A percentile compares a stretch with the other conserved stretches of the same genome.
Conservation (phyloP, 352 stramenopile species). For the Phytopythium montanum region DNA sequence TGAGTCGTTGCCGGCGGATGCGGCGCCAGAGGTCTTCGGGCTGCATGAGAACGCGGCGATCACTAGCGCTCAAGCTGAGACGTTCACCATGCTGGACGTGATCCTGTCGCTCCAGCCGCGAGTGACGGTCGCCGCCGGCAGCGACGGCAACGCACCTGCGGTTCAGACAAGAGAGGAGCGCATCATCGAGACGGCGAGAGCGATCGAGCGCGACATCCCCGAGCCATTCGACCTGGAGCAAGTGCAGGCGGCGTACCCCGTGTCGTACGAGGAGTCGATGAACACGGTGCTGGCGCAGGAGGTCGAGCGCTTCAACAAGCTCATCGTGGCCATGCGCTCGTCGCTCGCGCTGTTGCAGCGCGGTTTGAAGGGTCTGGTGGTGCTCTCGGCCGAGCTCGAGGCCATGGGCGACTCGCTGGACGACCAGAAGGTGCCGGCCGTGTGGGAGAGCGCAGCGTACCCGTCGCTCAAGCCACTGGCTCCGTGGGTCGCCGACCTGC, state of each 20-base stretch:
- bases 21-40: conserved; percentile 90
- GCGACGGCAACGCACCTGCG: conserved; percentile 1
- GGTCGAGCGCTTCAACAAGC: conserved; percentile 81
- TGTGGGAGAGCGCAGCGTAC: conserved; percentile 90
- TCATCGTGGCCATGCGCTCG: conserved; percentile 60
- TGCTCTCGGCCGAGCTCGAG: conserved; percentile 86
- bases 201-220: conserved; percentile 65
- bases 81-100: conserved; percentile 85
- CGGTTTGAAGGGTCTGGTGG: conserved; percentile 73
- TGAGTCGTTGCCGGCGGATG: conserved; percentile 87
- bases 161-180: conserved; percentile 70
- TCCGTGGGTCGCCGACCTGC: conserved; percentile 86
- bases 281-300: conserved; percentile 93
- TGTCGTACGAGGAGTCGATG: conserved; percentile 93
- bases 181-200: conserved; percentile 66
- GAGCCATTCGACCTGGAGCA: conserved; percentile 73
- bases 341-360: conserved; percentile 70
- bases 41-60: conserved; percentile 95
- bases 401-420: conserved; percentile 84
- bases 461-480: conserved; percentile 88
- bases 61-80: conserved; percentile 89
- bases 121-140: conserved; percentile 51
- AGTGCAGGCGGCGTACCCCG: conserved; percentile 81
- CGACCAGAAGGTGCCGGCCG: conserved; percentile 85
- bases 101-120: conserved; percentile 79